A percentile compares a stretch with the other conserved stretches of the same genome.
These are phyloP conservation scores for Talaromyces sp. DNA, from an alignment of 2,329 filamentous ascomycete genomes.

Conservation along the genomic window DNA sequence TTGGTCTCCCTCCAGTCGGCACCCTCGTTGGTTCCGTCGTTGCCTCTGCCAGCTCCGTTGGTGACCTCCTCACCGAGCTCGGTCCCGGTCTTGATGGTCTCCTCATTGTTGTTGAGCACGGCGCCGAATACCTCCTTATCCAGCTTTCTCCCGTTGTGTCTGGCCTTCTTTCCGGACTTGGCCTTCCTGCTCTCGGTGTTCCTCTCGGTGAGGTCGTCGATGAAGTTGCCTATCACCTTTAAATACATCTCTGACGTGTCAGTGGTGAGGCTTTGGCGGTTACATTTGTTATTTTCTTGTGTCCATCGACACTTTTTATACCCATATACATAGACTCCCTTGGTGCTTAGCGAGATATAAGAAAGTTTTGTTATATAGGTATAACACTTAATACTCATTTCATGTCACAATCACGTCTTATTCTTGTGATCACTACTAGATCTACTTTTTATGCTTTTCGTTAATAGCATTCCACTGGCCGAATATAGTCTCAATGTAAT, in stretches of 20 bases:
- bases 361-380: background rate
- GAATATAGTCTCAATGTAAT: too few species aligned
- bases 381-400: background rate
- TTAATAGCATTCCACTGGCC: too few species aligned
- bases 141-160: conserved; percentile 24
- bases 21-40: conserved; percentile 28
- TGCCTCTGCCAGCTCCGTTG: conserved; percentile 25
- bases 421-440: too few species aligned
- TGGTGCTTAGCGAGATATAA: background rate
- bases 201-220: conserved; percentile 30
- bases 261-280: background rate
- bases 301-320: background rate
- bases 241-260: background rate
- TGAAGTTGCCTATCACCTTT: conserved; percentile 20
- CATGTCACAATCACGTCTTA: too few species aligned
- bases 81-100: conserved; percentile 22
- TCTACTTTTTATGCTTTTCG: too few species aligned
- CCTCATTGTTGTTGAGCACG: conserved; percentile 25
- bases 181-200: conserved; percentile 27
- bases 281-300: background rate
- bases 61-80: conserved; percentile 29
- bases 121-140: conserved; percentile 24
- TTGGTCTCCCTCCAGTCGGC: conserved; percentile 29
- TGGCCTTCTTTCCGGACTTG: conserved; percentile 25
- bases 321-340: conserved; percentile 6